Evolutionary conservation across 305 asterid genomes (phyloP).

Genomic region (Fraxinus sp.): DNA sequence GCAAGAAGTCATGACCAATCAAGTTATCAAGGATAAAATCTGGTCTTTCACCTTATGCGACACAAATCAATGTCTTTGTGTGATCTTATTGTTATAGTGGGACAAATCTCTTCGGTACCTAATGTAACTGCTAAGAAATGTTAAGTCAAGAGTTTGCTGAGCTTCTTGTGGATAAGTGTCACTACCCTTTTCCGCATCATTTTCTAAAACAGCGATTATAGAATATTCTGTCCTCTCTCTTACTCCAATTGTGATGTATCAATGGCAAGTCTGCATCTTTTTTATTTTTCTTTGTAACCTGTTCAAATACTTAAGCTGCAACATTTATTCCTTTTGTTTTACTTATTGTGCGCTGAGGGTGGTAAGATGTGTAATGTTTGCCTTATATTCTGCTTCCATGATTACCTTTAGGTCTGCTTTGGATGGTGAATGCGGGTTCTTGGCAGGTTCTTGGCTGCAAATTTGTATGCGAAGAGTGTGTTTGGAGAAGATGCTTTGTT

Average conservation of each 20-base stretch:
- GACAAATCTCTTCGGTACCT: neutral
- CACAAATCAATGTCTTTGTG: neutral
- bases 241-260: neutral
- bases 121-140: neutral
- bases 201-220: neutral
- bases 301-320: neutral
- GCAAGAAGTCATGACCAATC: neutral
- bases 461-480: slow-evolving; percentile 95
- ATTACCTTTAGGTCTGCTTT: slow-evolving; percentile 74
- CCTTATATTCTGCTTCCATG: neutral
- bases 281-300: neutral
- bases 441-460: slow-evolving; percentile 97
- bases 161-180: neutral
- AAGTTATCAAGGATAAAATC: neutral
- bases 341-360: neutral
- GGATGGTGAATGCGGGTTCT: slow-evolving; percentile 97
- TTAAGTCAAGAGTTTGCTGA: neutral
- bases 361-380: slow-evolving; percentile 4
- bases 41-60: neutral
- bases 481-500: slow-evolving; percentile 99
- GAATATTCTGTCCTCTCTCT: neutral
- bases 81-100: neutral
- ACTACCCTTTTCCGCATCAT: neutral
- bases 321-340: neutral
- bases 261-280: neutral